Conservation (phyloP, 768 basidiomycete species). For the Cantharellus anzutake region DNA sequence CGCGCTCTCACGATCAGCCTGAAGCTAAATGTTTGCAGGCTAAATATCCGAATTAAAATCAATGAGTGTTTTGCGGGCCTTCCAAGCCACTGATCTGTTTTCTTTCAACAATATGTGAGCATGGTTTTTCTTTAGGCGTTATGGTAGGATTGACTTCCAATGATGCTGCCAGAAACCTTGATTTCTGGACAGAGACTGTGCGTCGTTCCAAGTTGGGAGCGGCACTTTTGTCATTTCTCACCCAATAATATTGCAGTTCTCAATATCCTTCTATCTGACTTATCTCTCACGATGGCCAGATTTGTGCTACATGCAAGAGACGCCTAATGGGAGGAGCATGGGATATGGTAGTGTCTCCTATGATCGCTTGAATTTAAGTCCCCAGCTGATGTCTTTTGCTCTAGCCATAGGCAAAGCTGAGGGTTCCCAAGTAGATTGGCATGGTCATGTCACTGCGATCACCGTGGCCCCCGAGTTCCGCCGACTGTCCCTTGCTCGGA, state of each 20-base stretch:
- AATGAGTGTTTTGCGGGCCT: constrained; percentile 78
- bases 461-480: constrained; percentile 91
- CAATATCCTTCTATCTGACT: constrained; percentile 69
- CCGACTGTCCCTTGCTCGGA: constrained; percentile 65
- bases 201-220: constrained; percentile 13
- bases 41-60: neutral
- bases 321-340: constrained; percentile 70
- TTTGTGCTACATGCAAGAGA: constrained; percentile 65
- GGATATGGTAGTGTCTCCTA: constrained; percentile 54
- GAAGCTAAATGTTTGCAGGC: too few species aligned
- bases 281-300: constrained; percentile 90
- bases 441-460: constrained; percentile 88
- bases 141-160: neutral
- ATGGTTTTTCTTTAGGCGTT: neutral
- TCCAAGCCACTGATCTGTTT: constrained; percentile 78
- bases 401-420: constrained; percentile 91
- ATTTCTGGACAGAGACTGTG: constrained; percentile 95
- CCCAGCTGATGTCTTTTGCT: neutral
- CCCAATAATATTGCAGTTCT: constrained; percentile 34
- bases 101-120: constrained; percentile 78
- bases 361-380: neutral
- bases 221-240: neutral
- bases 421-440: constrained; percentile 55
- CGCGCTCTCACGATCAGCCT: too few species aligned
- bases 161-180: constrained; percentile 48